Conservation (phyloP, 352 stramenopile genomes). For the Phytophthora hybrid region DNA sequence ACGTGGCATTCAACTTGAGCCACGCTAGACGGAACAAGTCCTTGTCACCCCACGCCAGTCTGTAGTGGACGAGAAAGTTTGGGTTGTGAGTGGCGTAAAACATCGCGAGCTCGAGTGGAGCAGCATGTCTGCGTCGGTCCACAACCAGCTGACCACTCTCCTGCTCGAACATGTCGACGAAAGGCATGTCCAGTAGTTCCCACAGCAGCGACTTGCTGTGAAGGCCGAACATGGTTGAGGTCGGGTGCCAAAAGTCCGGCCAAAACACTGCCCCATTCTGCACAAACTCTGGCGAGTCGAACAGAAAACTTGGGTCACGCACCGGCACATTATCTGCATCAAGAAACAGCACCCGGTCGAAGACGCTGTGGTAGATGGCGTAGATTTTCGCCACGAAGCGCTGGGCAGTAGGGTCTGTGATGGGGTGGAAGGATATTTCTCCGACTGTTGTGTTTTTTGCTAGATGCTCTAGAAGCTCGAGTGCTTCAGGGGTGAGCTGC, state of each 20-base stretch:
- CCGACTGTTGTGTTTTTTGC: slow-evolving; percentile 16
- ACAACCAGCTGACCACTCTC: slow-evolving; percentile 68
- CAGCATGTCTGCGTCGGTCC: slow-evolving; percentile 39
- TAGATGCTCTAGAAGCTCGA: slow-evolving; percentile 33
- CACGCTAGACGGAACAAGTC: slow-evolving; percentile 71
- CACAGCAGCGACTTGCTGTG: slow-evolving; percentile 42
- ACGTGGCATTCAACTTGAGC: slow-evolving; percentile 51
- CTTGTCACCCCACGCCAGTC: slow-evolving; percentile 64
- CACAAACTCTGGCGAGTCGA: slow-evolving; percentile 34
- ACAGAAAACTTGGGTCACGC: slow-evolving; percentile 58
- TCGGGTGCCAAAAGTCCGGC: slow-evolving; percentile 38
- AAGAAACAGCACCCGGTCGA: slow-evolving; percentile 58
- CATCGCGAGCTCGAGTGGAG: slow-evolving; percentile 41
- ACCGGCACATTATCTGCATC: slow-evolving; percentile 65
- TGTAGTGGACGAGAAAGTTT: slow-evolving; percentile 46
- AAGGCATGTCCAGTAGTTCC: slow-evolving; percentile 54
- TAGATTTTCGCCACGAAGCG: slow-evolving; percentile 65
- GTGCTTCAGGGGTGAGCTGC: slow-evolving; percentile 2
- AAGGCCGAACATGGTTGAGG: slow-evolving; percentile 38
- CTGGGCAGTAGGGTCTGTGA: slow-evolving; percentile 36
- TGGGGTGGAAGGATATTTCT: slow-evolving; percentile 33
- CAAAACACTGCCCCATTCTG: slow-evolving; percentile 31
- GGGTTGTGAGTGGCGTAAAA: slow-evolving; percentile 58
- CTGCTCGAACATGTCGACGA: slow-evolving; percentile 75
- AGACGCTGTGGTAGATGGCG: slow-evolving; percentile 48